Base-by-base conservation (phyloP, 2,329 filamentous ascomycete genomes). In the Pseudohalonectria lignicola region DNA sequence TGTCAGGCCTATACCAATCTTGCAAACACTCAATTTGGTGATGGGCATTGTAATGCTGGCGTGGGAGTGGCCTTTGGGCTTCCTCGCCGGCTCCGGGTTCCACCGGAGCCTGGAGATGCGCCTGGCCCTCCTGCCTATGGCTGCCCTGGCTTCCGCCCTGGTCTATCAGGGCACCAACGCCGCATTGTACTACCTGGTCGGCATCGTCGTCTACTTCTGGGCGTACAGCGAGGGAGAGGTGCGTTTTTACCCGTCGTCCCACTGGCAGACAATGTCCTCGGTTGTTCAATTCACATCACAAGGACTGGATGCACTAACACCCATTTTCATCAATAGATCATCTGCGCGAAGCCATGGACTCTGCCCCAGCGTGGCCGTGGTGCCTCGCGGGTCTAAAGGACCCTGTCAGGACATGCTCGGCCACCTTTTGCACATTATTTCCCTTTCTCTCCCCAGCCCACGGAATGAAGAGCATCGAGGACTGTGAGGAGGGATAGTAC, bases 151-250 rank as follows among this genome's bases (percentile, higher is more conserved):
- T 16, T 78, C 85, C 5, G 69, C 81, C 20, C 68, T 98, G 45
- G 66, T 94, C 45, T 98, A 98, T 58, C 92, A 96, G 60, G 84
- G 79, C 41, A 94, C 88, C 20, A 94, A 98, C 56, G 72, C 90
- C 3, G 92, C 86, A 4, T 64, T 96, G 37, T 98, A 96, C 64
- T 95, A 96, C 57, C 57, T 93, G 19, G 74, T 95, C 44, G 90
- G 82, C 16, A 79, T 93, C 64, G 69, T 66, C 7, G 80, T 92
- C 12, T 98, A 96, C 61, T 94, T 96, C 52, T 95, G 88, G 88
- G 92, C 86, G 1, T 96, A 93, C 53, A 92, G 82, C 52, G 90
- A 98, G 61, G 92, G 92, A 61, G 92, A 98, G 80, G 88, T 94
- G 62, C 55, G 82, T 67, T n/a, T n/a, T n/a, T n/a, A n/a, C n/a